Evolutionary conservation across 805 yeast genomes (phyloP).

Genomic region (Clavispora carvajalis): DNA sequence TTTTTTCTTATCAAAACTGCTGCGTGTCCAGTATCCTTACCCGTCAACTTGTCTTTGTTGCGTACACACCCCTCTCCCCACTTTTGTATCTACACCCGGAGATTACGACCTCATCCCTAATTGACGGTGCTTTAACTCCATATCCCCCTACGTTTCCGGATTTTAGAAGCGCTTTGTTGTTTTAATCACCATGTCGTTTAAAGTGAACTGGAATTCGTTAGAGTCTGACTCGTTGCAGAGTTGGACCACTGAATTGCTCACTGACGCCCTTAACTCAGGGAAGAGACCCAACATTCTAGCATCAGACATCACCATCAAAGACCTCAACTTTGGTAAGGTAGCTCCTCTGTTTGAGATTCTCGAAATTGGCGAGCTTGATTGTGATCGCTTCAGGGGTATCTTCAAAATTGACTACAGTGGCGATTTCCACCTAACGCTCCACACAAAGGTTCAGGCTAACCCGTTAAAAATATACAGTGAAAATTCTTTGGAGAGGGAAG

Average conservation of each 20-base stretch:
- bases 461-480: slow-evolving; percentile 64
- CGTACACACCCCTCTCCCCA: background rate
- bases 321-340: slow-evolving; percentile 65
- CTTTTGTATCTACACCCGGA: background rate
- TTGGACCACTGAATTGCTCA: slow-evolving; percentile 61
- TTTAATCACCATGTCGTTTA: slow-evolving; percentile 57
- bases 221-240: slow-evolving; percentile 58
- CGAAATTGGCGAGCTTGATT: slow-evolving; percentile 77
- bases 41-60: too few species aligned
- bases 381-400: slow-evolving; percentile 74
- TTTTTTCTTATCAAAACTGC: too few species aligned
- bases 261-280: slow-evolving; percentile 71
- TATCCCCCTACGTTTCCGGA: background rate
- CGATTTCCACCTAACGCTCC: slow-evolving; percentile 68
- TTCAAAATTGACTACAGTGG: slow-evolving; percentile 74
- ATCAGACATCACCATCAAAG: slow-evolving; percentile 61
- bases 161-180: background rate
- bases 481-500: slow-evolving; percentile 33
- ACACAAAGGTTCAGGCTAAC: slow-evolving; percentile 80
- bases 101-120: background rate
- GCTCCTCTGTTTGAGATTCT: slow-evolving; percentile 75
- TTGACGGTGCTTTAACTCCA: background rate
- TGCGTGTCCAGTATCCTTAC: too few species aligned
- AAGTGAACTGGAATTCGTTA: slow-evolving; percentile 71
- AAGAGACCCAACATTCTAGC: slow-evolving; percentile 66